A percentile compares a stretch with the other conserved stretches of the same genome.
phyloP scores from a whole-genome alignment of 768 basidiomycete species.

The Tremella fuciformis region DNA sequence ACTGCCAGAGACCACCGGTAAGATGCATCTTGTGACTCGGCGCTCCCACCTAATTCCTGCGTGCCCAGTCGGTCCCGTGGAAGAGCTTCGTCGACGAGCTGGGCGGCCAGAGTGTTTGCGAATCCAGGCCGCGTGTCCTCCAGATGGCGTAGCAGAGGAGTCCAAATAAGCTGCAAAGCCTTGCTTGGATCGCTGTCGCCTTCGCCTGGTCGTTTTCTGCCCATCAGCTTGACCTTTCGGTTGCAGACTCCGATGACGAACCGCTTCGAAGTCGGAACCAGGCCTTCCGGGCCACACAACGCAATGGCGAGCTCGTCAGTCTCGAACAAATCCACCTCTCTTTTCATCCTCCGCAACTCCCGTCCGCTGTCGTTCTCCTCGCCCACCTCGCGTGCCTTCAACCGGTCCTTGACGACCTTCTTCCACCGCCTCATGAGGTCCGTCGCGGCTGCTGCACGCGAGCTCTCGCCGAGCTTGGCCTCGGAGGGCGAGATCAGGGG shows the following conservation, averaged over 20 bases:
- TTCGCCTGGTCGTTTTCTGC: conserved; percentile 35
- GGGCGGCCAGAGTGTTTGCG: conserved; percentile 9
- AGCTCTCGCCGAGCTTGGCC: conserved; percentile 57
- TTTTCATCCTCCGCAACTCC: conserved; percentile 50
- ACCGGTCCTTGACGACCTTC: conserved; percentile 59
- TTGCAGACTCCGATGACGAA: conserved; percentile 51
- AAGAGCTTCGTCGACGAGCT: conserved; percentile 14
- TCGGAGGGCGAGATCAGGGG: conserved; percentile 61
- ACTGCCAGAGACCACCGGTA: conserved; percentile 23
- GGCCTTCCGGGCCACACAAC: conserved; percentile 66
- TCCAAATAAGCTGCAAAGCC: conserved; percentile 41
- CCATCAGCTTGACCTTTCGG: conserved; percentile 1
- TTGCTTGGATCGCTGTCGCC: conserved; percentile 18
- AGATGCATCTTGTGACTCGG: conserved; percentile 13
- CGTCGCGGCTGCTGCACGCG: conserved; percentile 63
- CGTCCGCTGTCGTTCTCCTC: conserved; percentile 48
- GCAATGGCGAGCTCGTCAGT: conserved; percentile 66
- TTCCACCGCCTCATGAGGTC: conserved; percentile 54
- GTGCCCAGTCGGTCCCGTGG: neutral
- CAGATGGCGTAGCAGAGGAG: conserved; percentile 34
- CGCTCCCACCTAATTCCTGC: conserved; percentile 7
- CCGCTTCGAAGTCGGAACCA: conserved; percentile 85
- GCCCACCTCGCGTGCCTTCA: conserved; percentile 54
- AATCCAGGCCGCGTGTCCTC: conserved; percentile 16
- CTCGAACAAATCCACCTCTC: conserved; percentile 61